A percentile compares a stretch with the other conserved stretches of the same genome.
Evolutionary conservation across 768 basidiomycete species (phyloP).

Genomic region (Podaxis sp.): DNA sequence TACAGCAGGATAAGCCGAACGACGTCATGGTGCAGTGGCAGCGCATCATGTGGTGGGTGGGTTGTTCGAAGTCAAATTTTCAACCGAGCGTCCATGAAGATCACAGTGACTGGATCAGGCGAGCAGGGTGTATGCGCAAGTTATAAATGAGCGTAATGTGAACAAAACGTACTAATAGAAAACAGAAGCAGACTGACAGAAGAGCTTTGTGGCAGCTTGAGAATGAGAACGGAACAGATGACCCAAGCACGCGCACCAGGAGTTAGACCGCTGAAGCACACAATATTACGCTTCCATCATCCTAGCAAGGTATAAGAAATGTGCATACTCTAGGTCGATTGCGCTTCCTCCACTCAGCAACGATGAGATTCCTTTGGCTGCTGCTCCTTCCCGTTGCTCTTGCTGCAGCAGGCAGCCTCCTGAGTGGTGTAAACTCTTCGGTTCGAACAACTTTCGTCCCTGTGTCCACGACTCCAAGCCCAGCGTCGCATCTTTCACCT

Average conservation of each 20-base stretch:
- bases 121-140: not conserved
- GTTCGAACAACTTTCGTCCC: not conserved
- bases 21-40: not conserved
- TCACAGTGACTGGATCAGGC: not conserved
- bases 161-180: not conserved
- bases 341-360: not conserved
- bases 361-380: conserved; percentile 4
- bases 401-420: not conserved
- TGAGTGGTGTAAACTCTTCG: not conserved
- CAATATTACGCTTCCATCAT: not conserved
- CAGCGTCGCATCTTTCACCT: not conserved
- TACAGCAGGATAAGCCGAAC: not conserved
- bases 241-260: not conserved
- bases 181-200: not conserved
- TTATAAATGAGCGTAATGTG: not conserved
- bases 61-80: not conserved
- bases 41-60: not conserved
- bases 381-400: conserved; percentile 3
- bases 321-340: not conserved
- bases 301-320: conserved; percentile 1
- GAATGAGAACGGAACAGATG: not conserved
- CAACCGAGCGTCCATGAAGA: not conserved
- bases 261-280: not conserved
- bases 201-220: not conserved
- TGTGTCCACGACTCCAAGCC: not conserved